These are phyloP conservation scores for Tanacetum coccineum DNA, from an alignment of 129 eudicot genomes.

Conservation along the genomic window DNA sequence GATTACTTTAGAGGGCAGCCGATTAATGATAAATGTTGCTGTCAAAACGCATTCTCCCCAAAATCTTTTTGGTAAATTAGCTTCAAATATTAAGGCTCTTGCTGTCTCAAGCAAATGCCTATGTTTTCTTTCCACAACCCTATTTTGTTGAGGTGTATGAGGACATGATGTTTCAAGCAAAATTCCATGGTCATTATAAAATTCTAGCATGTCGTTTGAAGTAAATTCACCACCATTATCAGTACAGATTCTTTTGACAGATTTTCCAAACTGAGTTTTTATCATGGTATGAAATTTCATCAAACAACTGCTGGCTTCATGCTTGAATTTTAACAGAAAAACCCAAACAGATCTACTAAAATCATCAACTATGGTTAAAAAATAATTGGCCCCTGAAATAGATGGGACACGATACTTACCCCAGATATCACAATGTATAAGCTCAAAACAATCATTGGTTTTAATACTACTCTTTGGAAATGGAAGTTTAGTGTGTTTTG, in stretches of 20 bases:
- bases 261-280: neutral
- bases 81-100: neutral
- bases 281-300: neutral
- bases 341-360: neutral
- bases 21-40: neutral
- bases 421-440: constrained; percentile 18
- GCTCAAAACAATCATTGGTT: neutral
- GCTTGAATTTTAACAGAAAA: neutral
- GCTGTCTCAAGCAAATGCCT: neutral
- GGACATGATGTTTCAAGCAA: neutral
- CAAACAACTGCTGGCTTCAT: neutral
- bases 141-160: constrained; percentile 22
- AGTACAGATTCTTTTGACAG: neutral
- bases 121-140: neutral
- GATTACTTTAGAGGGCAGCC: neutral
- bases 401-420: neutral
- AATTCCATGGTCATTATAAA: neutral
- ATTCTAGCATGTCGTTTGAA: neutral
- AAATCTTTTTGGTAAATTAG: neutral
- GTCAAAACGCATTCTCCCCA: constrained; percentile 19
- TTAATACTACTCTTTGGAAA: neutral
- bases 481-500: neutral
- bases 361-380: constrained; percentile 22
- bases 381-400: neutral
- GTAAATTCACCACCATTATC: neutral